Percentiles rank a stretch among this genome's conserved stretches.
Evolutionary conservation across 1,139 yeast genomes (phyloP).

Genomic region (Debaryomyces subglobosus): DNA sequence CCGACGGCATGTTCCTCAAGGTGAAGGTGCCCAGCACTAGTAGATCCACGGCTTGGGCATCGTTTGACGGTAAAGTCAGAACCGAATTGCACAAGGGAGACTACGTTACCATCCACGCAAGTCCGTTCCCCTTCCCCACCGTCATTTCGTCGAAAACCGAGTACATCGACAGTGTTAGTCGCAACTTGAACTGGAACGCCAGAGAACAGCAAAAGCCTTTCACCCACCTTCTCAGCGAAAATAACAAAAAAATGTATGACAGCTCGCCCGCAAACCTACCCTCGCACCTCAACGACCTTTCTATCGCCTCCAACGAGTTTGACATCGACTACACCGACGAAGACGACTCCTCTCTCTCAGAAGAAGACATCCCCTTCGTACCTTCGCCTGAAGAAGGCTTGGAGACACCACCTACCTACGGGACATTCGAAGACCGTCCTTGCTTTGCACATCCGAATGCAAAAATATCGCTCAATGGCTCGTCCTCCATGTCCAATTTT

Average conservation of each 20-base stretch:
- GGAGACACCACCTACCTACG: slow-evolving; percentile 32
- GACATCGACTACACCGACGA: slow-evolving; percentile 9
- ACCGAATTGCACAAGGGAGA: slow-evolving; percentile 73
- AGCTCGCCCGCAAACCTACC: slow-evolving; percentile 7
- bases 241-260: slow-evolving; percentile 42
- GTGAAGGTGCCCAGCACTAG: slow-evolving; percentile 72
- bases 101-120: slow-evolving; percentile 75
- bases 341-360: slow-evolving; percentile 8
- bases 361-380: slow-evolving; percentile 24
- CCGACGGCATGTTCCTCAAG: slow-evolving; percentile 80
- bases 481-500: slow-evolving; percentile 9
- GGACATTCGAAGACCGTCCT: slow-evolving; percentile 33
- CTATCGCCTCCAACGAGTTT: slow-evolving; percentile 2
- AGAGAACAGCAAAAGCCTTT: slow-evolving; percentile 83
- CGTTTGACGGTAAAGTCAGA: slow-evolving; percentile 83
- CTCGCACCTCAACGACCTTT: slow-evolving; percentile 16
- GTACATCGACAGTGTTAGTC: slow-evolving; percentile 79
- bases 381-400: slow-evolving; percentile 33
- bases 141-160: slow-evolving; percentile 75
- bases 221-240: slow-evolving; percentile 50
- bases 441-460: slow-evolving; percentile 49
- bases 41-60: slow-evolving; percentile 85
- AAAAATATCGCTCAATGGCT: slow-evolving; percentile 28
- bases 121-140: slow-evolving; percentile 86
- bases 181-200: slow-evolving; percentile 85